A percentile compares a stretch with the other conserved stretches of the same genome.
Conservation (phyloP, 352 stramenopile genomes). For the Globisporangium nagaii region DNA sequence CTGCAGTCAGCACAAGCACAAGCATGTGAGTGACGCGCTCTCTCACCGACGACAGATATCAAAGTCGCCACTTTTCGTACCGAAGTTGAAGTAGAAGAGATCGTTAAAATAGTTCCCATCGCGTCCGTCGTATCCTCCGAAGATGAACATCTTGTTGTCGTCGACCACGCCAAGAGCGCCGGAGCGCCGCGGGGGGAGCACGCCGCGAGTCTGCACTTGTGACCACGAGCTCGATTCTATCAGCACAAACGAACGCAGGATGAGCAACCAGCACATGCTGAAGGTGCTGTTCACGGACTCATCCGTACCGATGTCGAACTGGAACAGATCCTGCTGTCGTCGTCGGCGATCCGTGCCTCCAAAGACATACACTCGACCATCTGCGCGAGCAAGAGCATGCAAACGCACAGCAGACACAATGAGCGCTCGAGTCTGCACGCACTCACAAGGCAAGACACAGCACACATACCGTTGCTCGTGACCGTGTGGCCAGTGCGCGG, state of each 20-base stretch:
- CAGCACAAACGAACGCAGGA: not conserved
- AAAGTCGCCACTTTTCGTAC: conserved; percentile 12
- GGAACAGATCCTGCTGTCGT: conserved; percentile 81
- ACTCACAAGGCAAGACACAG: not conserved
- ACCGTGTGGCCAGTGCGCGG: conserved; percentile 83
- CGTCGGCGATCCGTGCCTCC: conserved; percentile 75
- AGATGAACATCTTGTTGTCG: conserved; percentile 85
- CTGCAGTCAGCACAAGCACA: not conserved
- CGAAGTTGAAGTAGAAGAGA: conserved; percentile 86
- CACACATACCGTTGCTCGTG: conserved; percentile 48
- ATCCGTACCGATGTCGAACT: conserved; percentile 65
- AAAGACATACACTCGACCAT: conserved; percentile 79
- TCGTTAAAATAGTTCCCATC: conserved; percentile 90
- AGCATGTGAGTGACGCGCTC: not conserved
- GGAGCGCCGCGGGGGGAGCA: conserved; percentile 61
- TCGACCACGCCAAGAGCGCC: conserved; percentile 77
- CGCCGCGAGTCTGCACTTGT: conserved; percentile 60
- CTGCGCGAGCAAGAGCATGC: conserved; percentile 23
- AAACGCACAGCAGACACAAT: not conserved
- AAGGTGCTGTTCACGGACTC: too few relatives aligned
- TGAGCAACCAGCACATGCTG: too few relatives aligned
- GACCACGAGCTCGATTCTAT: conserved; percentile 59
- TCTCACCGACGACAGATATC: not conserved
- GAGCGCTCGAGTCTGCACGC: not conserved
- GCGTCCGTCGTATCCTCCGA: conserved; percentile 85